Evolutionary conservation across 306 rosid species (phyloP), one percentile per base, ranked within the genome.

Genomic region (Cucurbita pepo): DNA sequence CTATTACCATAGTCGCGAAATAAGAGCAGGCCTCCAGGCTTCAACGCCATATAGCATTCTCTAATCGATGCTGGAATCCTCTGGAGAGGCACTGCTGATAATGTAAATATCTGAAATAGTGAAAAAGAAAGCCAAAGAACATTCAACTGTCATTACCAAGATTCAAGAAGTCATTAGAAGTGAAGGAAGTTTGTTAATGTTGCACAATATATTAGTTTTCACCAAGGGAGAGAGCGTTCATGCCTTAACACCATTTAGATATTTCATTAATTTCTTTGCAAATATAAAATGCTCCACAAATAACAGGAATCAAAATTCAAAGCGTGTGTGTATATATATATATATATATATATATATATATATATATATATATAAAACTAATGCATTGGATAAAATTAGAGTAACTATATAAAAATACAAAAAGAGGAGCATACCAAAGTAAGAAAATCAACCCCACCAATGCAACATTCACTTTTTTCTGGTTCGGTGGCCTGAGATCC

Each of bases 1-100:
- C 71, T 34, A 72, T 85, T 90, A 94, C 98, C 97, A 51, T 94
- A 90, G 76, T 94, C 98, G 83, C 98, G 86, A 71, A 90, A 94
- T 36, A 94, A 83, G 61, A 90, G 90, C 82, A 83, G 73, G 78
- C 98, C 97, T 83, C 98, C 96, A 1, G 98, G 96, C 80, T 89
- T 87, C 59, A 94, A 76, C 74, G 90, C 86, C 78, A 78, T 71
- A 81, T 83, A 87, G 67, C 94, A 94, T 72, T 89, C 96, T 78
- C 82, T 83, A 78, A 94, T 74, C 25, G 90, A 85, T 76, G 75
- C 80, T 12, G 87, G 86, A 90, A 90, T 89, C 84, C 84, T 89
- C 72, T 83, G 85, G 45, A 80, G 83, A 0, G 96, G 91, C 56
- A 94, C 59, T 15, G 96, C 97, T 71, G 98, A 94, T 59, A 94